Evolutionary conservation across 371 early-diverging fungal species (phyloP), one percentile per base, ranked within the genome.

Genomic region (Spraguea lophii): DNA sequence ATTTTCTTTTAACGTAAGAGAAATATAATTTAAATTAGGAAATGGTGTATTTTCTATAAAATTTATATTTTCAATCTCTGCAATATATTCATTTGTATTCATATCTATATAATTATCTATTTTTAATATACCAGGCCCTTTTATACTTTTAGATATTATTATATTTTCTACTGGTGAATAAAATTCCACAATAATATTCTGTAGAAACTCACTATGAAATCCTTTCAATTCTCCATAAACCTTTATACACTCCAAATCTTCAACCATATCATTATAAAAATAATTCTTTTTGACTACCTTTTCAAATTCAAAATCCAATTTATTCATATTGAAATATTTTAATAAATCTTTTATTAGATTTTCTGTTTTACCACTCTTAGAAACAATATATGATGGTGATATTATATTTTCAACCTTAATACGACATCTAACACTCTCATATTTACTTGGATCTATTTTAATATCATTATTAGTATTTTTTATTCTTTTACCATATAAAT

Each of bases 111-210:
- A 22, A 26, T 58, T 37, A 45, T 40, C 24, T 20, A 72, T 51
- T 24, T 57, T 12, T 17, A 69, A 27, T 6, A 66, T 15, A 27
- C 64, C 37, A 15, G 59, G 51, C 2, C 65, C 64, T 44, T 40
- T 63, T n/a, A 72, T 57, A 19, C 52, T 54, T 55, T 58, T 58
- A 3, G 54, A 55, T 16, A 72, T 54, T 22, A 72, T 52, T 32
- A 68, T 40, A 9, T 65, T 49, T 44, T 72, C 70, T 19, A 67
- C 39, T 7, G 67, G 69, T 37, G 40, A 51, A 0, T 19, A 10
- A 54, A 69, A 72, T 37, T 61, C 63, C 40, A 50, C 52, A 23
- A 57, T 21, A n/a, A n/a, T n/a, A n/a, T n/a, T n/a, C n/a, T n/a
- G n/a, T n/a, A n/a, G n/a, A n/a, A n/a, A n/a, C 52, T 42, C 10